Base-by-base conservation (phyloP, 2,329 filamentous ascomycete species). In the Pseudocercospora pini-densiflorae region DNA sequence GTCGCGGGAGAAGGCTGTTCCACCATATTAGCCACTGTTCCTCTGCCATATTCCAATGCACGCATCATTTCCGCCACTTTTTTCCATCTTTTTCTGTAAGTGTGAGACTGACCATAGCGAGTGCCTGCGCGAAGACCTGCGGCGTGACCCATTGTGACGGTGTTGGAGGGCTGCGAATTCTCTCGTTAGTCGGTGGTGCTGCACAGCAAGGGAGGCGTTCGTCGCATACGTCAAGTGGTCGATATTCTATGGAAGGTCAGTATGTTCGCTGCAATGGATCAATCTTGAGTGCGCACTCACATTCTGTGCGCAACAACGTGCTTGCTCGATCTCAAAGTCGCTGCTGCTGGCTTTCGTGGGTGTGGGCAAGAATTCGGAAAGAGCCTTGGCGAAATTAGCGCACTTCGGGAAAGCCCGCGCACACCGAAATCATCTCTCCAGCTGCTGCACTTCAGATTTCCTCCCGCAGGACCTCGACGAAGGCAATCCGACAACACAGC, bases 1-100 rank as follows among this genome's bases (percentile, higher is more conserved):
- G 81, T 90, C 87, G 80, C 94, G 89, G 82, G 90, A 92, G 90
- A 97, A 99, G 86, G 93, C 76, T 77, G 71, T 70, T 49, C 27
- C 58, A 43, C 23, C 24, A 66, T 60, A 69, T 74, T 64, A 76
- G 70, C 64, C 59, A 21, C 14, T 67, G 59, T 67, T 59, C 59
- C 23, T 31, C 23, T 27, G 63, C 49, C 53, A 61, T 64, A 19
- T 47, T 21, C 27, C 51, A 57, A 49, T 40, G 61, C 55, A 31
- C 24, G 24, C 24, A 31, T 59, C 55, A 59, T 40, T 45, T 60
- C 23, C 55, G 55, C 24, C 66, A 65, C 62, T 40, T 31, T 51
- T 19, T 29, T 33, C 10, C n/a, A 19, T 54, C 24, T 63, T 19
- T 54, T 62, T 64, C 36, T 59, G 53, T 61, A 54, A 36, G 33